Conservation (phyloP, 768 basidiomycete species). For the Vararia minispora region DNA sequence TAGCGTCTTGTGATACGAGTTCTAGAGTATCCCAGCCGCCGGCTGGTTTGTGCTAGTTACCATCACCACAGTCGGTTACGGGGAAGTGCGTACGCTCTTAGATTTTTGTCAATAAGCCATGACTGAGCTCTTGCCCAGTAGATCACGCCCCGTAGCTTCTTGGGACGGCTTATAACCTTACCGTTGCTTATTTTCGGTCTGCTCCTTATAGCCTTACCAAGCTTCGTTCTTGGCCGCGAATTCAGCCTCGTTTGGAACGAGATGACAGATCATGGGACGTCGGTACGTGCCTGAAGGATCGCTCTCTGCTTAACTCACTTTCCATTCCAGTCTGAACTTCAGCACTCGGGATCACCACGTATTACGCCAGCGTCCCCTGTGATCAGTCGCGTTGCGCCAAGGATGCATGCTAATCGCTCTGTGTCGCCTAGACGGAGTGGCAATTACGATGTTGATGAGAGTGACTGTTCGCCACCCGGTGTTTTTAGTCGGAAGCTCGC, state of each 20-base stretch:
- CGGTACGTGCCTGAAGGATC: constrained; percentile 19
- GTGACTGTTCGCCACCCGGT: too few species aligned
- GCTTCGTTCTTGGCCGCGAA: constrained; percentile 85
- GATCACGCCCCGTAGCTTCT: constrained; percentile 79
- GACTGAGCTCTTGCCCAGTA: too few species aligned
- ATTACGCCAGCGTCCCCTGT: too few species aligned
- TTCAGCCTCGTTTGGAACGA: constrained; percentile 86
- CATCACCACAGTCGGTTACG: constrained; percentile 85
- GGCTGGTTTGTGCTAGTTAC: constrained; percentile 54
- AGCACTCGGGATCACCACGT: too few species aligned
- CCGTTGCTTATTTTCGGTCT: constrained; percentile 84
- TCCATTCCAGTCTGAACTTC: not conserved
- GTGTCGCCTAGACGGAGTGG: too few species aligned
- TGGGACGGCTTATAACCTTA: constrained; percentile 79
- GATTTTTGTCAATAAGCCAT: too few species aligned
- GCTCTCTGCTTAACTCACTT: constrained; percentile 7
- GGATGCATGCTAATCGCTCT: too few species aligned
- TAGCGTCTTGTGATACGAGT: not conserved
- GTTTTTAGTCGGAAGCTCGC: constrained; percentile 56
- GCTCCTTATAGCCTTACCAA: constrained; percentile 81
- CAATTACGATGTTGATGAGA: too few species aligned
- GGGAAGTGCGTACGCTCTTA: too few species aligned
- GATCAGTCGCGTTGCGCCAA: too few species aligned
- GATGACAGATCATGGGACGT: constrained; percentile 34
- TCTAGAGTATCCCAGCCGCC: constrained; percentile 58